A percentile compares a stretch with the other conserved stretches of the same genome.
Evolutionary conservation across 352 stramenopile genomes (phyloP).

Genomic region (Globisporangium middletonii): DNA sequence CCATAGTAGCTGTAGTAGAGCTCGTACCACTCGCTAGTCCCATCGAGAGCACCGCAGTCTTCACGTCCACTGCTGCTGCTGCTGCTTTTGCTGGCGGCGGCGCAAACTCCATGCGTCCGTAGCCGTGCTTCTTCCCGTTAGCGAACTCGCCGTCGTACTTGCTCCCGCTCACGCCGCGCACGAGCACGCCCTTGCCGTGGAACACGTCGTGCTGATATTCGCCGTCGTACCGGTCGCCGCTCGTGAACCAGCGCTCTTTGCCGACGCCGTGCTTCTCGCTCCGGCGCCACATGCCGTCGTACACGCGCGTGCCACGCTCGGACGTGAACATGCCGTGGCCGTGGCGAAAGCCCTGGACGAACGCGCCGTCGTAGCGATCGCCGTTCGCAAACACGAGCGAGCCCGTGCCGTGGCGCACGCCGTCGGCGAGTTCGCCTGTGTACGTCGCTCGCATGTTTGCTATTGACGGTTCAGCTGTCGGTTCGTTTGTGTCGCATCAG

Average conservation of each 20-base stretch:
- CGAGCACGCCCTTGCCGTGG: conserved; percentile 46
- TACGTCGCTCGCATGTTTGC: conserved; percentile 40
- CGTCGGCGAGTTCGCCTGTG: conserved; percentile 45
- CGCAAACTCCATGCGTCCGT: conserved; percentile 58
- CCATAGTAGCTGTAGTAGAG: background rate
- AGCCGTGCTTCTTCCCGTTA: conserved; percentile 41
- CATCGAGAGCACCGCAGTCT: conserved; percentile 1
- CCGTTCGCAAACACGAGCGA: conserved; percentile 56
- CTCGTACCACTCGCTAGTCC: no score
- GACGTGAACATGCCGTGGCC: conserved; percentile 51
- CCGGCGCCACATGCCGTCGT: conserved; percentile 55
- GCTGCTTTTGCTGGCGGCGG: background rate
- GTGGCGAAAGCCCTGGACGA: conserved; percentile 49
- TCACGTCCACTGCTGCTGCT: conserved; percentile 2
- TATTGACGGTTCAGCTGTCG: background rate
- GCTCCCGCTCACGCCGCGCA: conserved; percentile 26
- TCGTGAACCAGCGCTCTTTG: conserved; percentile 49
- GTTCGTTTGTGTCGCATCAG: background rate
- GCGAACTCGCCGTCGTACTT: conserved; percentile 64
- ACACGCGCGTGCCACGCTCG: conserved; percentile 36
- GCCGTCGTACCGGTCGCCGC: conserved; percentile 57
- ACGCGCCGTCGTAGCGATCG: conserved; percentile 63
- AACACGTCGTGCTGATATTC: conserved; percentile 50
- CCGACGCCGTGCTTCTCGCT: conserved; percentile 46
- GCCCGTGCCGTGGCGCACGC: conserved; percentile 46